Conservation (phyloP, 805 yeast species). For the Zygosaccharomyces kombuchaensis region DNA sequence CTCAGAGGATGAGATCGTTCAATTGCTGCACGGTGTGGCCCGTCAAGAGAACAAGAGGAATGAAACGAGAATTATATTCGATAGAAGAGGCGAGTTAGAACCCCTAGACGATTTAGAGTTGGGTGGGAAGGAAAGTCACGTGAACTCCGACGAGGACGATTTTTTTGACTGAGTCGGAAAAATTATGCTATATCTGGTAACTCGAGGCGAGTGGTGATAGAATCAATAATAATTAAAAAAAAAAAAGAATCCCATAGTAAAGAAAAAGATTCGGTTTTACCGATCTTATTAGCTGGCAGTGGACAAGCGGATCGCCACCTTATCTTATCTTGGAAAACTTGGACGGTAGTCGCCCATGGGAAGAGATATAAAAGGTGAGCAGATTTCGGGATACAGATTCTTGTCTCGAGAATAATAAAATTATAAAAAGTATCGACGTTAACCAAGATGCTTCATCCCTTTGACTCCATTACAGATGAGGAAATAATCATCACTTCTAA, state of each 20-base stretch:
- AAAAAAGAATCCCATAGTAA: neutral
- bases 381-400: neutral
- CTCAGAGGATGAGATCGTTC: slow-evolving; percentile 78
- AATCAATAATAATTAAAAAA: neutral
- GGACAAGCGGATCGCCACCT: neutral
- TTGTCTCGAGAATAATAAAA: too few species aligned
- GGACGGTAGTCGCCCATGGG: neutral
- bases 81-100: slow-evolving; percentile 43
- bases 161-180: slow-evolving; percentile 39
- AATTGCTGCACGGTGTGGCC: slow-evolving; percentile 76
- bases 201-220: neutral
- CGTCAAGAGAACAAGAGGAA: slow-evolving; percentile 62
- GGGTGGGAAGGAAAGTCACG: slow-evolving; percentile 35
- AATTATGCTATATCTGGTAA: neutral
- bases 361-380: neutral
- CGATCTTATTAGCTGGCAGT: neutral
- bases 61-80: slow-evolving; percentile 61
- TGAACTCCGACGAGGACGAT: slow-evolving; percentile 41
- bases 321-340: neutral
- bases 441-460: slow-evolving; percentile 43
- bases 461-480: slow-evolving; percentile 53
- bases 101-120: slow-evolving; percentile 33
- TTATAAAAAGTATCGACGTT: neutral
- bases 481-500: slow-evolving; percentile 57
- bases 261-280: neutral